These are phyloP conservation scores for Pisolithus sp. DNA, from an alignment of 768 basidiomycete genomes.

Conservation along the genomic window DNA sequence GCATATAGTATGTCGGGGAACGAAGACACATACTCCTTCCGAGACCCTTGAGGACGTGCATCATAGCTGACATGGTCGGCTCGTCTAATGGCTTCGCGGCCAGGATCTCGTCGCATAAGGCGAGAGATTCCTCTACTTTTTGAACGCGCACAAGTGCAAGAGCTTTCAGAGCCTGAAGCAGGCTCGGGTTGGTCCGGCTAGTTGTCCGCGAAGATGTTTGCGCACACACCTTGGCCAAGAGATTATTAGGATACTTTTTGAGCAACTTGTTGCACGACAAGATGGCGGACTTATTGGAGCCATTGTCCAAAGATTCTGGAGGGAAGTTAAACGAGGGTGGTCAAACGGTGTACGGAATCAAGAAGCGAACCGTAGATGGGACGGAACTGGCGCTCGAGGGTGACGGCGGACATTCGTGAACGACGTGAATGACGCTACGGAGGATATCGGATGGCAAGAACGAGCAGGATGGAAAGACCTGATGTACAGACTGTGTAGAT, in stretches of 20 bases:
- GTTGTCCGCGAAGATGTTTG: not conserved
- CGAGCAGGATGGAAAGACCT: not conserved
- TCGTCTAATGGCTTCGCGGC: slow-evolving; percentile 69
- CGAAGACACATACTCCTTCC: slow-evolving; percentile 48
- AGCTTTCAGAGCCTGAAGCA: slow-evolving; percentile 67
- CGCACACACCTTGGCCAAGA: slow-evolving; percentile 55
- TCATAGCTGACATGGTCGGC: slow-evolving; percentile 69
- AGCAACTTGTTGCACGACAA: slow-evolving; percentile 82
- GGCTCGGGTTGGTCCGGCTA: slow-evolving; percentile 4
- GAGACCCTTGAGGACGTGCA: slow-evolving; percentile 74
- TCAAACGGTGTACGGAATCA: not conserved
- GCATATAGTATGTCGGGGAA: not conserved
- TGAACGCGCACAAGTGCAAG: slow-evolving; percentile 78
- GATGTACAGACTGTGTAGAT: not conserved
- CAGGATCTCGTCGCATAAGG: slow-evolving; percentile 75
- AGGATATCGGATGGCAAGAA: slow-evolving; percentile 4
- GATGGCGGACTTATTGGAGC: slow-evolving; percentile 81
- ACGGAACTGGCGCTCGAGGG: slow-evolving; percentile 76
- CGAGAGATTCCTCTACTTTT: slow-evolving; percentile 79
- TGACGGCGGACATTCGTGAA: slow-evolving; percentile 42
- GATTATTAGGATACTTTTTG: slow-evolving; percentile 76
- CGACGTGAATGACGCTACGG: slow-evolving; percentile 5
- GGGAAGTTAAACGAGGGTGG: slow-evolving; percentile 2
- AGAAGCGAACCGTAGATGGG: slow-evolving; percentile 69
- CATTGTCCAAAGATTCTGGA: slow-evolving; percentile 78